Conservation (phyloP, 768 basidiomycete species). For the Leccinum pellstonianum region DNA sequence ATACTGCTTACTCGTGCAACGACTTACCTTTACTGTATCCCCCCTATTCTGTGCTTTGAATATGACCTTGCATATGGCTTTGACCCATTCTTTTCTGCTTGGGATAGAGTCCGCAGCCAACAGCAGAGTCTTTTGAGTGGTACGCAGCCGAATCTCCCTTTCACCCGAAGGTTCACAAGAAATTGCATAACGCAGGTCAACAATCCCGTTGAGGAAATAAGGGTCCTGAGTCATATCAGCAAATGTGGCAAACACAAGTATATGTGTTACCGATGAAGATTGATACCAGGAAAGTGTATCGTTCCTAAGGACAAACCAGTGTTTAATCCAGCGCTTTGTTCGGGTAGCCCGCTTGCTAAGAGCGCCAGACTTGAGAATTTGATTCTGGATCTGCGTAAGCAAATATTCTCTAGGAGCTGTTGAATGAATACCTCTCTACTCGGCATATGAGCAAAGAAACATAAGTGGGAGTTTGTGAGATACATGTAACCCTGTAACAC, state of each 20-base stretch:
- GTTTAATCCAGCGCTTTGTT: constrained; percentile 90
- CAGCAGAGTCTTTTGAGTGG: constrained; percentile 72
- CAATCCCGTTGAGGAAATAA: constrained; percentile 95
- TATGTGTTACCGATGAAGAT: constrained; percentile 71
- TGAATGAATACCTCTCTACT: constrained; percentile 65
- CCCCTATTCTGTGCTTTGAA: constrained; percentile 97
- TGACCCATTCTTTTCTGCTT: constrained; percentile 93
- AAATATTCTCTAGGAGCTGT: neutral
- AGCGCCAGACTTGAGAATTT: constrained; percentile 89
- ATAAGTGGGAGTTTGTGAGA: constrained; percentile 87
- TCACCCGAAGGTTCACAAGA: constrained; percentile 80
- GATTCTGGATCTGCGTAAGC: constrained; percentile 55
- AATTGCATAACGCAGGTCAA: constrained; percentile 92
- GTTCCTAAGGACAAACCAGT: constrained; percentile 97
- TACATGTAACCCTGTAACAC: constrained; percentile 99
- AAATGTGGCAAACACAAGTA: constrained; percentile 5
- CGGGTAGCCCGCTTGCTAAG: constrained; percentile 84
- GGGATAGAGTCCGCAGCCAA: constrained; percentile 78
- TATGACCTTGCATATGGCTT: constrained; percentile 89
- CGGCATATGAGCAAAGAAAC: constrained; percentile 97
- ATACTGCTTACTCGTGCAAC: neutral
- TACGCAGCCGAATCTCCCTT: constrained; percentile 78
- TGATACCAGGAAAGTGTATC: constrained; percentile 97
- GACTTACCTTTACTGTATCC: constrained; percentile 83
- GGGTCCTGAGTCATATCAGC: constrained; percentile 63